These are phyloP conservation scores for Corrigiola litoralis DNA, from an alignment of 179 eudicot genomes.

Conservation along the genomic window DNA sequence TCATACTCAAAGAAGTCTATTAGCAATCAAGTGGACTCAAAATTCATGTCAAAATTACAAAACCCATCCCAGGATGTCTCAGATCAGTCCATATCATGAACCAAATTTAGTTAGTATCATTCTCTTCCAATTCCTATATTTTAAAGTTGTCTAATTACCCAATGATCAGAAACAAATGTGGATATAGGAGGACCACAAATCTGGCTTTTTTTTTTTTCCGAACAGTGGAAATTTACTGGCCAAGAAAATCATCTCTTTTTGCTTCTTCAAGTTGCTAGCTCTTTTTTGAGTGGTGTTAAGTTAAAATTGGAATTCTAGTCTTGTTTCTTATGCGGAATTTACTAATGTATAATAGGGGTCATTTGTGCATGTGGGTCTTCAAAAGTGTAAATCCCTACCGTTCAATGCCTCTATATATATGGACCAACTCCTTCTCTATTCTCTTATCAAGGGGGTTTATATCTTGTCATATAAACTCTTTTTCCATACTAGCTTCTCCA, in stretches of 20 bases:
- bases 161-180: constrained; percentile 2
- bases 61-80: constrained; percentile 19
- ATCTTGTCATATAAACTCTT: neutral
- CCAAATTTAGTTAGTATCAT: constrained; percentile 20
- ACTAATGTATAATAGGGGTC: neutral
- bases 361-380: constrained; percentile 17
- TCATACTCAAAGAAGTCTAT: constrained; percentile 21
- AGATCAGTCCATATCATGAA: constrained; percentile 33
- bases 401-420: constrained; percentile 27
- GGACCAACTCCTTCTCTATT: neutral
- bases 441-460: constrained; percentile 10
- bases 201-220: neutral
- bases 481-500: neutral
- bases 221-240: constrained; percentile 2
- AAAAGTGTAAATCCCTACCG: constrained; percentile 18
- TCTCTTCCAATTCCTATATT: neutral
- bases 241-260: constrained; percentile 1
- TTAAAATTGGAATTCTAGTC: neutral
- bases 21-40: constrained; percentile 22
- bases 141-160: neutral
- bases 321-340: neutral
- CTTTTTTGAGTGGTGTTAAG: constrained; percentile 5
- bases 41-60: constrained; percentile 9
- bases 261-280: neutral
- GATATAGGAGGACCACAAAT: constrained; percentile 24